Base-by-base conservation (phyloP, 2,329 filamentous ascomycete genomes). In the Xylariales sp. region DNA sequence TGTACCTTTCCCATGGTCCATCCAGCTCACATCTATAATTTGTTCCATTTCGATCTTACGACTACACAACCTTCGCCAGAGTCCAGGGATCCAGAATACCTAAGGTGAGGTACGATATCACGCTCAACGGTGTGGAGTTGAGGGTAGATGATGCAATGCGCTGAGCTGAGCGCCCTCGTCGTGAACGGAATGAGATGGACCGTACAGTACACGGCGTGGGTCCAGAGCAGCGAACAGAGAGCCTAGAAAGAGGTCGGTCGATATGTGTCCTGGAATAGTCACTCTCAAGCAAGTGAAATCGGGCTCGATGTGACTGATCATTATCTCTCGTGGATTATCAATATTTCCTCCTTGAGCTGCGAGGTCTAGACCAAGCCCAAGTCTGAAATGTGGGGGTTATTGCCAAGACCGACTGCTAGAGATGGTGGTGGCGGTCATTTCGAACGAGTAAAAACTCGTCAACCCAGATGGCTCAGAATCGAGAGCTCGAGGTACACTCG, bases 1-100 rank as follows among this genome's bases (percentile, higher is more conserved):
- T 75, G 65, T 73, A 87, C 88, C 88, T 84, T 86, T 89, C 59
- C 86, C 85, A 65, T 93, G 86, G 53, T 76, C 76, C 71, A 94
- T 85, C 88, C 88, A 95, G 65, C 85, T 89, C 58, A 94, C 88
- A 66, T 95, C 88, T 57, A 94, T 78, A 51, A 87, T 78, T 54
- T 85, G 82, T 66, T 91, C 87, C 87, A 91, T 91, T 7, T 27
- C 36, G 39, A 22, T 29, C 8, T 33, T 11, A 10, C 15, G 38
- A 28, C 36, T 21, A 9, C 9, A n/a, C n/a, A n/a, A n/a, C n/a
- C 24, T 27, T 27, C n/a, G 7, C 24, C n/a, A n/a, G 24, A 27
- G 24, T n/a, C n/a, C n/a, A n/a, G n/a, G n/a, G n/a, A n/a, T n/a
- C n/a, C n/a, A n/a, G n/a, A n/a, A n/a, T n/a, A n/a, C n/a, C 24